Evolutionary conservation across 2,329 filamentous ascomycete species (phyloP).

Genomic region (Aspergillus nomiae): DNA sequence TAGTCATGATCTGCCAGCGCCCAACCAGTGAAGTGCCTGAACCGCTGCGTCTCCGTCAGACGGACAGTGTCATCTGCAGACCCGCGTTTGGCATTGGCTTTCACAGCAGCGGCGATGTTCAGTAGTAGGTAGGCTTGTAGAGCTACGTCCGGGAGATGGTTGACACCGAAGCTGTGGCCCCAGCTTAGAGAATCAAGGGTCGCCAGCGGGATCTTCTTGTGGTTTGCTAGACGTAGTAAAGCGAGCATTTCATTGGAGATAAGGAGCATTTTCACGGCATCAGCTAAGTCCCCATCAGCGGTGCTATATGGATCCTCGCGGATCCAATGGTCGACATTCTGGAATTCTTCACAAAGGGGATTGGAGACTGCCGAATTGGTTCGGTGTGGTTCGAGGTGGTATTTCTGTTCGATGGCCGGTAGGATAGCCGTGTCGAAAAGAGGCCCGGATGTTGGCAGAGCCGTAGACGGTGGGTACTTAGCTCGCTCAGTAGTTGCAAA

Average conservation of each 20-base stretch:
- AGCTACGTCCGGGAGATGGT: background rate
- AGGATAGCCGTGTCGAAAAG: background rate
- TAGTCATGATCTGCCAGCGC: constrained; percentile 1
- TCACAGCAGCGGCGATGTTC: constrained; percentile 3
- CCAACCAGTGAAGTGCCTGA: background rate
- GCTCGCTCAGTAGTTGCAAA: background rate
- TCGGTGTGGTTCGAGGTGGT: background rate
- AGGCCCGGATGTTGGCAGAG: background rate
- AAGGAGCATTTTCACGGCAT: constrained; percentile 9
- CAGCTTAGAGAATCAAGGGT: background rate
- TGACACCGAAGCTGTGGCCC: constrained; percentile 6
- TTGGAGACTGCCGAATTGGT: constrained; percentile 4
- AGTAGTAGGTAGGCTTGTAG: constrained; percentile 4
- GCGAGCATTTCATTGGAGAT: background rate
- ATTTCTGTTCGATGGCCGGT: constrained; percentile 2
- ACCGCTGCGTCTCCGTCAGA: background rate
- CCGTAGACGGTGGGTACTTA: background rate
- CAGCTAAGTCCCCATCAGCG: background rate
- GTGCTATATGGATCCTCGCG: background rate
- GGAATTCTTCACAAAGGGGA: constrained; percentile 2
- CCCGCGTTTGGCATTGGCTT: background rate
- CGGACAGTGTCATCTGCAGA: background rate
- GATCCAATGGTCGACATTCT: constrained; percentile 5
- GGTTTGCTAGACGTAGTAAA: constrained; percentile 3
- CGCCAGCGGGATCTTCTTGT: background rate